Conservation (phyloP, 768 basidiomycete species). For the Amanita exitialis region DNA sequence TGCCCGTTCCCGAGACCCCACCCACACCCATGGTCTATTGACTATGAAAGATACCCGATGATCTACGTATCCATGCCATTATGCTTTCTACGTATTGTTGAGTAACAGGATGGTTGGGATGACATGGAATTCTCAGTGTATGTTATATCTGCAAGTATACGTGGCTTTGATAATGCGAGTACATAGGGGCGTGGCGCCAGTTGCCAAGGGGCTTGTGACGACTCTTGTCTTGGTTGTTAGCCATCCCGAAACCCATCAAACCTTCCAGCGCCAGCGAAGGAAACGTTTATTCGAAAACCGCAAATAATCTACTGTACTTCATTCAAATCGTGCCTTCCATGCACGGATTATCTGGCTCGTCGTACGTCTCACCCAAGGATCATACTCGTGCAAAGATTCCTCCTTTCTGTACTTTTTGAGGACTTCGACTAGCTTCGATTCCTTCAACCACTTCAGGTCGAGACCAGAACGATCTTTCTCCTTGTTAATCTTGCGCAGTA, state of each 20-base stretch:
- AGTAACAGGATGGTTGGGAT: neutral
- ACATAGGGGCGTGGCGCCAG: neutral
- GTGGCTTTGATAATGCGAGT: slow-evolving; percentile 2
- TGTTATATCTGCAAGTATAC: neutral
- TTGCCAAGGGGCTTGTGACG: neutral
- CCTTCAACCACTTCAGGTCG: slow-evolving; percentile 11
- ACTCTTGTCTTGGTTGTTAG: no score
- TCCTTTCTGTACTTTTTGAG: slow-evolving; percentile 9
- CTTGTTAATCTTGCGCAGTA: slow-evolving; percentile 3
- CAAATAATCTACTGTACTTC: neutral
- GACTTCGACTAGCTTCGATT: slow-evolving; percentile 9
- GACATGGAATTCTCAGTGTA: neutral
- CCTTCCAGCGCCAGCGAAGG: neutral
- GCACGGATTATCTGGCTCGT: neutral
- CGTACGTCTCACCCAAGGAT: slow-evolving; percentile 5
- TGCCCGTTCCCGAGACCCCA: neutral
- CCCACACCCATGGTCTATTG: neutral
- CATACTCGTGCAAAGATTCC: neutral
- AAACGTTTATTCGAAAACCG: neutral
- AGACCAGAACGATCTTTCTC: slow-evolving; percentile 9
- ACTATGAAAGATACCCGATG: neutral
- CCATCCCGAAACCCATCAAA: neutral
- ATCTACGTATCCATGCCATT: neutral
- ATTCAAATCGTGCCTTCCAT: neutral
- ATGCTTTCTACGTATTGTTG: neutral